Evolutionary conservation across 305 asterid species (phyloP).

Genomic region (Solanum hybrid): DNA sequence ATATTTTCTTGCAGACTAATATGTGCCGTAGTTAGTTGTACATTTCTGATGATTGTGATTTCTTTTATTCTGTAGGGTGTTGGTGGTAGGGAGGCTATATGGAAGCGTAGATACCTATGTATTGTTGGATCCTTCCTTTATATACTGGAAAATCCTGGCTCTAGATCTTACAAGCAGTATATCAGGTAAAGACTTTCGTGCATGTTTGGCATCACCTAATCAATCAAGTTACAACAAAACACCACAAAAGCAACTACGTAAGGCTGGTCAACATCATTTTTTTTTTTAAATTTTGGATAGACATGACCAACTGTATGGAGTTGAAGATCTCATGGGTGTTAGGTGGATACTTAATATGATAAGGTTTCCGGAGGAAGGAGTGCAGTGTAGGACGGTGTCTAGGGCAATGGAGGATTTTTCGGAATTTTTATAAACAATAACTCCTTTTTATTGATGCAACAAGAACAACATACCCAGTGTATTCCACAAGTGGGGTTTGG

Average conservation of each 20-base stretch:
- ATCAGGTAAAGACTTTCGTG: slow-evolving; percentile 43
- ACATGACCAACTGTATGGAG: not conserved
- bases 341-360: not conserved
- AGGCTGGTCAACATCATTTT: not conserved
- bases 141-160: slow-evolving; percentile 62
- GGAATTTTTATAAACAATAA: not conserved
- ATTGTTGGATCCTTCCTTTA: slow-evolving; percentile 83
- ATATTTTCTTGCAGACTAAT: not conserved
- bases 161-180: slow-evolving; percentile 71
- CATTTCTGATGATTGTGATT: slow-evolving; percentile 10
- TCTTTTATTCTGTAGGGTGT: slow-evolving; percentile 56
- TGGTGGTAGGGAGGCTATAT: slow-evolving; percentile 94
- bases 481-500: not conserved
- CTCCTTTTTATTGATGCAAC: not conserved
- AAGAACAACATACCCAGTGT: not conserved
- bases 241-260: not conserved
- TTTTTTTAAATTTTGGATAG: not conserved
- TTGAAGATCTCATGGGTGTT: not conserved
- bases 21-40: not conserved
- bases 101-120: slow-evolving; percentile 91
- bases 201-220: not conserved
- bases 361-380: not conserved
- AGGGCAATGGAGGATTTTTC: not conserved
- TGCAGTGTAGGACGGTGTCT: not conserved
- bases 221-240: not conserved